Percentiles rank a stretch among this genome's conserved stretches.
These are phyloP conservation scores for Basidioascus undulatus DNA, from an alignment of 768 basidiomycete genomes.

Conservation along the genomic window DNA sequence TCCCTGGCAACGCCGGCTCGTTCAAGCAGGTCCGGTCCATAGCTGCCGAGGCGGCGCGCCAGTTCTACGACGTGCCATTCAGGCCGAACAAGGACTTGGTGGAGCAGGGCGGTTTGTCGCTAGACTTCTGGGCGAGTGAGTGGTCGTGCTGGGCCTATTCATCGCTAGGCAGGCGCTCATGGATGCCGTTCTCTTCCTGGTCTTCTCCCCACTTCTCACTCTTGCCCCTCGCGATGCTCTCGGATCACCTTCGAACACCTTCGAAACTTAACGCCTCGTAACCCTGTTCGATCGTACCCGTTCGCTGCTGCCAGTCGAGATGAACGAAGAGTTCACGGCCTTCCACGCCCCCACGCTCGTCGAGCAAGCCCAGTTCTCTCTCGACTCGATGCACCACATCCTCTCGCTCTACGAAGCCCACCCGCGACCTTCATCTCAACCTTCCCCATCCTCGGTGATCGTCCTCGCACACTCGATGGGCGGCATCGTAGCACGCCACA, in stretches of 20 bases:
- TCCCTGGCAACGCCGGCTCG: constrained; percentile 92
- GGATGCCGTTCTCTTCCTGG: not conserved
- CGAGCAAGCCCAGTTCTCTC: constrained; percentile 52
- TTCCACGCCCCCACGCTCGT: constrained; percentile 75
- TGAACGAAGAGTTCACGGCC: constrained; percentile 90
- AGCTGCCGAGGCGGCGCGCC: constrained; percentile 66
- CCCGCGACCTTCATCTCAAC: constrained; percentile 15
- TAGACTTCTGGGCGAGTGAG: constrained; percentile 75
- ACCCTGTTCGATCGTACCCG: too few species aligned
- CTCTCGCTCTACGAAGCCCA: constrained; percentile 59
- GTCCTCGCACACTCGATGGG: constrained; percentile 95
- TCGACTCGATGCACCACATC: constrained; percentile 47
- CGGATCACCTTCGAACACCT: not conserved
- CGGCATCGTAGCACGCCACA: constrained; percentile 61
- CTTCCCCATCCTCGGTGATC: constrained; percentile 32
- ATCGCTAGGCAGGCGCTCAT: not conserved
- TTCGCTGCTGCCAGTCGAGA: constrained; percentile 79
- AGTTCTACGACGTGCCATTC: constrained; percentile 43
- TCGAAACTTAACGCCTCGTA: too few species aligned
- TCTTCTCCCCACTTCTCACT: not conserved
- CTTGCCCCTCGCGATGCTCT: not conserved
- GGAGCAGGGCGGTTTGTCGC: constrained; percentile 25
- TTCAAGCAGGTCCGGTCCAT: constrained; percentile 84
- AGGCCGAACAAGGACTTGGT: constrained; percentile 30
- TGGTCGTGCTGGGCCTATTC: not conserved